These are phyloP conservation scores for Alternaria ventricosa DNA, from an alignment of 2,329 filamentous ascomycete species.

Conservation along the genomic window DNA sequence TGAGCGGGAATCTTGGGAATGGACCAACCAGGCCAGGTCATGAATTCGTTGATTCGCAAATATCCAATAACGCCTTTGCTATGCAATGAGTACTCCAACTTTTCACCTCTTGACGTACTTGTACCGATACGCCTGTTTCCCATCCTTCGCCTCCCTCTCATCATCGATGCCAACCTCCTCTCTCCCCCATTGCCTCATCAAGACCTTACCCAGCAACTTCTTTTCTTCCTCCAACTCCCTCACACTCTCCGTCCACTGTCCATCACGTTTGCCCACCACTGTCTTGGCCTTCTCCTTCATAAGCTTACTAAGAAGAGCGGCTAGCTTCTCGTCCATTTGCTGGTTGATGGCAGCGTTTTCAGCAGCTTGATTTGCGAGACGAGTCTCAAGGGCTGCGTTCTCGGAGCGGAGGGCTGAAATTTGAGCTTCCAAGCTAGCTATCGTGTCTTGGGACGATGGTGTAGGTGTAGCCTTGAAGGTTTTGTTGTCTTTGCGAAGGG, in stretches of 20 bases:
- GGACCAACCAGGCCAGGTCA: neutral
- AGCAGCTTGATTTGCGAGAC: conserved; percentile 24
- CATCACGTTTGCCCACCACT: conserved; percentile 40
- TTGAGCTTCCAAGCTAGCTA: conserved; percentile 14
- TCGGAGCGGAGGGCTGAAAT: conserved; percentile 16
- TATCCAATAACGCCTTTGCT: neutral
- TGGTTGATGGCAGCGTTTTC: conserved; percentile 39
- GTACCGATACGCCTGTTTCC: conserved; percentile 39
- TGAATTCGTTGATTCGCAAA: neutral
- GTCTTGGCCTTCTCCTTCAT: conserved; percentile 42
- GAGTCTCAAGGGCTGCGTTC: conserved; percentile 27
- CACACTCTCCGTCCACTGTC: conserved; percentile 42
- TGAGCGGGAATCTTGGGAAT: neutral
- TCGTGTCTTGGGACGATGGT: conserved; percentile 19
- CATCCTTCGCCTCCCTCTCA: conserved; percentile 29
- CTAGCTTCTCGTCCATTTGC: conserved; percentile 44
- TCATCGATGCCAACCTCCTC: conserved; percentile 40
- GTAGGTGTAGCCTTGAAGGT: conserved; percentile 22
- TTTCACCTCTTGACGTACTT: conserved; percentile 31
- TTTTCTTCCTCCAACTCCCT: conserved; percentile 30
- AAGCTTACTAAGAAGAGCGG: conserved; percentile 33
- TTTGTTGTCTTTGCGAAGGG: conserved; percentile 23
- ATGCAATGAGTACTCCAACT: neutral
- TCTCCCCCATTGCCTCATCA: conserved; percentile 47
- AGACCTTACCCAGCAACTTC: conserved; percentile 39